These are phyloP conservation scores for Aspergillus calidoustus DNA, from an alignment of 2,329 filamentous ascomycete genomes.

Conservation along the genomic window DNA sequence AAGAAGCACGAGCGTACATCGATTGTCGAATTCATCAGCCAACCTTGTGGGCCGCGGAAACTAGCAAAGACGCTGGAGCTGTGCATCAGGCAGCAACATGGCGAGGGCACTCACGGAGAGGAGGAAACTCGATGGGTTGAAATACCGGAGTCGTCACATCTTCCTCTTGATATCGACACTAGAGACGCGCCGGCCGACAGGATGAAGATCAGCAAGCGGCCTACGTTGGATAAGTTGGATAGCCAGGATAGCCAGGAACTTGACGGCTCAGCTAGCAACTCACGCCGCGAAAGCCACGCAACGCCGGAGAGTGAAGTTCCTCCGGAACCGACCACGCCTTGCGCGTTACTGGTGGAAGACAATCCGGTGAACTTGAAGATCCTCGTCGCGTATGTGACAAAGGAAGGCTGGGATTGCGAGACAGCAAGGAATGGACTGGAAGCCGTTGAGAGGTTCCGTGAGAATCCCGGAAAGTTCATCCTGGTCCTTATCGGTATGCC, in stretches of 20 bases:
- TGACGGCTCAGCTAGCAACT: too few species aligned
- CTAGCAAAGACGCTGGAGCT: constrained; percentile 25
- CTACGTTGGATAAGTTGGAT: constrained; percentile 5
- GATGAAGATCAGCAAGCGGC: constrained; percentile 30
- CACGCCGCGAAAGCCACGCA: too few species aligned
- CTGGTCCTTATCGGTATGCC: constrained; percentile 14
- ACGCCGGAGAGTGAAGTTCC: not conserved
- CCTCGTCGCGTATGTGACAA: constrained; percentile 8
- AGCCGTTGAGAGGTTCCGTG: constrained; percentile 26
- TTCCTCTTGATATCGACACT: constrained; percentile 25
- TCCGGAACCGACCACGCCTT: not conserved
- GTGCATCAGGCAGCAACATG: constrained; percentile 24
- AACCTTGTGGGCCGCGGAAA: constrained; percentile 41
- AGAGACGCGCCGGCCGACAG: constrained; percentile 23
- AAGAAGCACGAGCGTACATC: not conserved
- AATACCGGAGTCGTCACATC: constrained; percentile 25
- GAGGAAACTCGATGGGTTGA: constrained; percentile 25
- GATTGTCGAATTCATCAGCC: constrained; percentile 40
- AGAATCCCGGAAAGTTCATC: constrained; percentile 23
- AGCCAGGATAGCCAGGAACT: not conserved
- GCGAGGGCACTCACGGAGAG: not conserved
- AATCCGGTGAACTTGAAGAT: constrained; percentile 41
- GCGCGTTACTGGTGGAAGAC: constrained; percentile 43
- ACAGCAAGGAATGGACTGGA: constrained; percentile 42
- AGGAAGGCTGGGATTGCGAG: constrained; percentile 30